Percentiles rank a stretch among this genome's conserved stretches.
Conservation (phyloP, 108 stramenopile species). For the Halocafeteria seosinensis region DNA sequence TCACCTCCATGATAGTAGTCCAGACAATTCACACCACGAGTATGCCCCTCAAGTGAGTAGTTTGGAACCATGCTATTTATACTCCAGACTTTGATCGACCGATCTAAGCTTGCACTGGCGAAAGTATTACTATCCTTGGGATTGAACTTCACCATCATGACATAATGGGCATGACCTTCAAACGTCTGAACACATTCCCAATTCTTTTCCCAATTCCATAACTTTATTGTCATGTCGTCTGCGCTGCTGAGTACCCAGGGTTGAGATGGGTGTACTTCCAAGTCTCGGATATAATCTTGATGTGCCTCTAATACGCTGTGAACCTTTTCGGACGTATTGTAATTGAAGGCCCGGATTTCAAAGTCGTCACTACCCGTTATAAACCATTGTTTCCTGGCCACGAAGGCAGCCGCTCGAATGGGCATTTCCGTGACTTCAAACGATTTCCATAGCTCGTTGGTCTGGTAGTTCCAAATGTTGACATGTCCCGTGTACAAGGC, state of each 20-base stretch:
- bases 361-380: slow-evolving; percentile 65
- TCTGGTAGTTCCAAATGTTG: slow-evolving; percentile 87
- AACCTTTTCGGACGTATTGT: slow-evolving; percentile 96
- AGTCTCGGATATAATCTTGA: slow-evolving; percentile 86
- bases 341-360: slow-evolving; percentile 68
- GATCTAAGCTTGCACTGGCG: slow-evolving; percentile 83
- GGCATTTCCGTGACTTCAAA: slow-evolving; percentile 83
- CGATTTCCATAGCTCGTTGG: slow-evolving; percentile 47
- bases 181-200: slow-evolving; percentile 24
- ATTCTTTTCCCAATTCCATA: slow-evolving; percentile 8
- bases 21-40: slow-evolving; percentile 87
- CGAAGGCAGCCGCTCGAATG: slow-evolving; percentile 86
- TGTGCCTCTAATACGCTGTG: slow-evolving; percentile 86
- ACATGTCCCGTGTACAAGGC: slow-evolving; percentile 92
- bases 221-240: slow-evolving; percentile 94
- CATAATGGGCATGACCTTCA: slow-evolving; percentile 95
- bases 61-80: slow-evolving; percentile 65
- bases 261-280: slow-evolving; percentile 87
- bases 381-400: slow-evolving; percentile 88
- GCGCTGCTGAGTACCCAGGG: slow-evolving; percentile 67
- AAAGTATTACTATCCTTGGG: slow-evolving; percentile 97
- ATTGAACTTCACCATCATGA: slow-evolving; percentile 98
- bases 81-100: slow-evolving; percentile 91
- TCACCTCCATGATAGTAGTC: slow-evolving; percentile 98
- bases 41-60: slow-evolving; percentile 91